Evolutionary conservation across 768 basidiomycete species (phyloP), one percentile per base, ranked within the genome.

Genomic region (Leccinum aurantiacum): DNA sequence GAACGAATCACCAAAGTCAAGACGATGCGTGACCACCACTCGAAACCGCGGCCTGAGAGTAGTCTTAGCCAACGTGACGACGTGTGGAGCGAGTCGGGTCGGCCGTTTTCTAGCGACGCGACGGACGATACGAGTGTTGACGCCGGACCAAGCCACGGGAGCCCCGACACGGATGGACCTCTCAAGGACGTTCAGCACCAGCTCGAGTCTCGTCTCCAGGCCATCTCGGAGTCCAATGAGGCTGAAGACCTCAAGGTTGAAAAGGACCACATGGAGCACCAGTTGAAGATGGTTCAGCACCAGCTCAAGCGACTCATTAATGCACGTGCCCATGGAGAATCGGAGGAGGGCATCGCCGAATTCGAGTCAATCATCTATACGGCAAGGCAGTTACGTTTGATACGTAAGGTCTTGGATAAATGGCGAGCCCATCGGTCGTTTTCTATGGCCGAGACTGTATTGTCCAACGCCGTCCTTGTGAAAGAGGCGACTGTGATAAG

Each of bases 401-500:
- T 95, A 54, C 83, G 89, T 67, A 90, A 88, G 70, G 91, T 90
- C 9, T 72, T 98, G 65, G 87, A 88, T 63, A 86, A 83, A 65
- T 99, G 96, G 96, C 82, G 91, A 63, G 82, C 86, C 0, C 88
- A 92, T 74, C 80, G 90, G 24, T 83, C 89, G 7, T 95, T 97
- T 71, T 90, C 88, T 1, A 96, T 98, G 92, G 93, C 95, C 1
- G 95, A 98, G 75, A 79, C 83, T 29, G 86, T 95, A 24, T 77
- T 98, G 54, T 87, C 89, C 6, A 89, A 84, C 70, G 95, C 95
- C 10, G 88, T 95, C 2, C 71, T 88, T 57, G 79, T 98, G 44
- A 95, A 97, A 74, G 97, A 99, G 75, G 96, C 94, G 6, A 98
- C 97, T 73, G 82, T 98, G 50, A 90, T 97, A 66, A 93, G 91